phyloP scores from a whole-genome alignment of 345 rosid genomes.

The Chamaenerion angustifolium region DNA sequence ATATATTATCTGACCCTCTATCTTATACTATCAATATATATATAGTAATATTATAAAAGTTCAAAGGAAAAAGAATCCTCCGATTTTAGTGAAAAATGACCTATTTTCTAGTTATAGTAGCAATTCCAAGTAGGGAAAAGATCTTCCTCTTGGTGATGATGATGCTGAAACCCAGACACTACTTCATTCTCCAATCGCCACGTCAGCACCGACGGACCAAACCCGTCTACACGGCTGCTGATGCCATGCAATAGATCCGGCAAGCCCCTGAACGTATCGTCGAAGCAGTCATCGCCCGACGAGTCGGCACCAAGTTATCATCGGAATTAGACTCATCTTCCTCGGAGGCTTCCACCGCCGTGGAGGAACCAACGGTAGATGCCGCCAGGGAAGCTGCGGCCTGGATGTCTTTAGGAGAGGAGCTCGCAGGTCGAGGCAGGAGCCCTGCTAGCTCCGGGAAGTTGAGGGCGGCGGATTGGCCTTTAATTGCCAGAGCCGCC shows the following conservation, averaged over 20 bases:
- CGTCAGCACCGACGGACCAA: conserved; percentile 24
- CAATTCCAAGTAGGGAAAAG: too few species aligned
- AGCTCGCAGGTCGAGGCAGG: conserved; percentile 53
- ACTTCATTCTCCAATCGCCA: conserved; percentile 15
- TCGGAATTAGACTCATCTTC: conserved; percentile 18
- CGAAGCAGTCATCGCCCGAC: conserved; percentile 7
- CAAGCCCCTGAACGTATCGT: conserved; percentile 54
- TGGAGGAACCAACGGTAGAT: conserved; percentile 13
- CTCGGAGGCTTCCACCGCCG: conserved; percentile 17
- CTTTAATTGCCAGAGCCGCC: conserved; percentile 70
- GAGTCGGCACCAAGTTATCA: background rate
- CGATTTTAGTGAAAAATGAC: too few species aligned
- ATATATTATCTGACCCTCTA: too few species aligned
- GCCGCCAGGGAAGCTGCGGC: conserved; percentile 79
- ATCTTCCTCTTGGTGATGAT: background rate
- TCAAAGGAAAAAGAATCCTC: too few species aligned
- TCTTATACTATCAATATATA: too few species aligned
- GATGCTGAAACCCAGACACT: background rate
- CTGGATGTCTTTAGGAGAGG: conserved; percentile 72
- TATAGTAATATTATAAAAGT: too few species aligned
- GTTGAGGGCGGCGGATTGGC: conserved; percentile 58
- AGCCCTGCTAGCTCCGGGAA: conserved; percentile 53
- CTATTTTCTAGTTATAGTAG: too few species aligned
- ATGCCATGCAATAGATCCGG: conserved; percentile 46
- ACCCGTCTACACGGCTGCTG: conserved; percentile 23